These are phyloP conservation scores for Tulasnella sp. DNA, from an alignment of 768 basidiomycete species.

Conservation along the genomic window DNA sequence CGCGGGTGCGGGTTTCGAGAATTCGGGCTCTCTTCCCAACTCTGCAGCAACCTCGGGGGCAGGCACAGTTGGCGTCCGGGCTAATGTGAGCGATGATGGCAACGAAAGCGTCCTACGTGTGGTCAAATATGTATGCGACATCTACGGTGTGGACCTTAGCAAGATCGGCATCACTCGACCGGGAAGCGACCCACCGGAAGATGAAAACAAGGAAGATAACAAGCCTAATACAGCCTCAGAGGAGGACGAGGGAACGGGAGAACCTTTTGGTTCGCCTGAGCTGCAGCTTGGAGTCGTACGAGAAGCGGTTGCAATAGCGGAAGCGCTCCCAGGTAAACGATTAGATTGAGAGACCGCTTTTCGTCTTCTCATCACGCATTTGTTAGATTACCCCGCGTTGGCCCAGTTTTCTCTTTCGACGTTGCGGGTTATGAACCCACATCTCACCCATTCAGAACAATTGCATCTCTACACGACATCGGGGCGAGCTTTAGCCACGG, in stretches of 20 bases:
- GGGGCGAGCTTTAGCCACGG: conserved; percentile 64
- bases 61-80: conserved; percentile 63
- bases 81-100: conserved; percentile 70
- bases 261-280: conserved; percentile 85
- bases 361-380: neutral
- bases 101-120: conserved; percentile 77
- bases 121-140: conserved; percentile 67
- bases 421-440: conserved; percentile 63
- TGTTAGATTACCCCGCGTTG: conserved; percentile 72
- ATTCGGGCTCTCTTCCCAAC: conserved; percentile 28
- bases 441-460: conserved; percentile 74
- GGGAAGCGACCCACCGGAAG: conserved; percentile 26
- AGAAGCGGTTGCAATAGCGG: conserved; percentile 87
- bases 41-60: neutral
- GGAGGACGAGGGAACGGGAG: conserved; percentile 43
- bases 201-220: conserved; percentile 30
- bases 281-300: conserved; percentile 90
- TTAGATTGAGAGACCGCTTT: neutral
- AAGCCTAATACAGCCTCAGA: conserved; percentile 20
- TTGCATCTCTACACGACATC: conserved; percentile 70
- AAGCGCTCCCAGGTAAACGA: conserved; percentile 77
- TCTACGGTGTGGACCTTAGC: conserved; percentile 78
- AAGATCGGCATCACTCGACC: conserved; percentile 51
- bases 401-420: conserved; percentile 88
- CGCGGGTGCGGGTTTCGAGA: conserved; percentile 43